These are phyloP conservation scores for Ascochyta koolunga DNA, from an alignment of 2,329 filamentous ascomycete species.

Conservation along the genomic window DNA sequence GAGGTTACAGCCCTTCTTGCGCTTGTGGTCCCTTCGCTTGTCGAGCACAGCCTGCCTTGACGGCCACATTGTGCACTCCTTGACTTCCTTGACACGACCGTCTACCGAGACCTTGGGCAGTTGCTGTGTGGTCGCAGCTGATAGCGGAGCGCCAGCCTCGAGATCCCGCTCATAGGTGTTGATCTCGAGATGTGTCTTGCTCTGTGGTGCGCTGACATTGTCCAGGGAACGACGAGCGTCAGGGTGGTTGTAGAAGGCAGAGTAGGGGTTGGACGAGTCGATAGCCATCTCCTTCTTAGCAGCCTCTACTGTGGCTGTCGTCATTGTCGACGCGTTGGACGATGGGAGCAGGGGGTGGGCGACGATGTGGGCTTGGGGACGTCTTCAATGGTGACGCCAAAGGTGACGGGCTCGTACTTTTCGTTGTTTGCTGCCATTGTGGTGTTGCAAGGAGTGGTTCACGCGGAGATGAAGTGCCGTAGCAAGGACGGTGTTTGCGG, in stretches of 20 bases:
- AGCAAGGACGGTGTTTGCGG: constrained; percentile 16
- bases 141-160: constrained; percentile 43
- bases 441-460: constrained; percentile 20
- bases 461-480: neutral
- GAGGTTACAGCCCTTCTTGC: constrained; percentile 47
- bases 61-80: constrained; percentile 61
- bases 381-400: constrained; percentile 51
- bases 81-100: constrained; percentile 52
- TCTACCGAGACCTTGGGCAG: constrained; percentile 49
- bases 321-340: constrained; percentile 42
- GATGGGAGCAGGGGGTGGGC: constrained; percentile 29
- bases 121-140: constrained; percentile 48
- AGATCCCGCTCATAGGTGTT: constrained; percentile 50
- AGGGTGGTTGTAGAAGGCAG: constrained; percentile 57
- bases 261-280: constrained; percentile 51
- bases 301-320: constrained; percentile 42
- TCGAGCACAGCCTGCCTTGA: constrained; percentile 55
- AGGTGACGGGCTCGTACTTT: constrained; percentile 46
- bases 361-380: constrained; percentile 14
- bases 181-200: constrained; percentile 43
- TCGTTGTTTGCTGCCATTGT: constrained; percentile 38
- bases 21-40: constrained; percentile 49
- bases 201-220: constrained; percentile 26
- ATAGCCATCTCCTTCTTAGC: constrained; percentile 37
- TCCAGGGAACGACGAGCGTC: constrained; percentile 52